These are phyloP conservation scores for Nigrospora oryzae DNA, from an alignment of 2,329 filamentous ascomycete species.

Conservation along the genomic window DNA sequence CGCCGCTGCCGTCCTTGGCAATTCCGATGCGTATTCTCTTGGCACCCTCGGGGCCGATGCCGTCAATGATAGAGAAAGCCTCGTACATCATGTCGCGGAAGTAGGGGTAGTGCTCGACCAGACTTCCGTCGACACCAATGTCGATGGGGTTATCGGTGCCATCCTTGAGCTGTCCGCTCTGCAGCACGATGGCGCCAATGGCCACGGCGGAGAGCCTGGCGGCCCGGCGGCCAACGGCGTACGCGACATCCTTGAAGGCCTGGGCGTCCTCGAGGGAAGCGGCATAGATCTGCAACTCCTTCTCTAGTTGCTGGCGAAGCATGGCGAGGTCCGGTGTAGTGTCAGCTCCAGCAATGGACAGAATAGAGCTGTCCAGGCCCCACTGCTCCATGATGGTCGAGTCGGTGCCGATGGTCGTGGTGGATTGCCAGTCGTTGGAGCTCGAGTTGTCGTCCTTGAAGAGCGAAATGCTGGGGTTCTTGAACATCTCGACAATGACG, in stretches of 20 bases:
- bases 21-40: constrained; percentile 88
- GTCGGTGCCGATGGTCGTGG: constrained; percentile 57
- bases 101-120: constrained; percentile 92
- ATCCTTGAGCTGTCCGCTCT: constrained; percentile 63
- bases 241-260: constrained; percentile 75
- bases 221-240: constrained; percentile 79
- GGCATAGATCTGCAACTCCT: constrained; percentile 65
- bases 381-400: constrained; percentile 70
- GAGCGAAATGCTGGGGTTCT: constrained; percentile 56
- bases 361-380: constrained; percentile 85
- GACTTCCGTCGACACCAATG: constrained; percentile 86
- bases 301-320: constrained; percentile 71
- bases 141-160: constrained; percentile 66
- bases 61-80: constrained; percentile 65
- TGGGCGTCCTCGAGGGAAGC: constrained; percentile 77
- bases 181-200: constrained; percentile 74
- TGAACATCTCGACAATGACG: constrained; percentile 63
- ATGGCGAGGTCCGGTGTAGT: constrained; percentile 61
- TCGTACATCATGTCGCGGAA: constrained; percentile 86
- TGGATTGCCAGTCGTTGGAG: constrained; percentile 60
- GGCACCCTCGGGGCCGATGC: constrained; percentile 71
- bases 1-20: constrained; percentile 90
- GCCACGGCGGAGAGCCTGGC: constrained; percentile 83
- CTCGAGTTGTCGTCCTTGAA: constrained; percentile 71
- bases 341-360: constrained; percentile 81